Percentiles rank a stretch among this genome's conserved stretches.
Evolutionary conservation across 495 filamentous ascomycete species (phyloP).

Genomic region (Evansstolkia leycettana): DNA sequence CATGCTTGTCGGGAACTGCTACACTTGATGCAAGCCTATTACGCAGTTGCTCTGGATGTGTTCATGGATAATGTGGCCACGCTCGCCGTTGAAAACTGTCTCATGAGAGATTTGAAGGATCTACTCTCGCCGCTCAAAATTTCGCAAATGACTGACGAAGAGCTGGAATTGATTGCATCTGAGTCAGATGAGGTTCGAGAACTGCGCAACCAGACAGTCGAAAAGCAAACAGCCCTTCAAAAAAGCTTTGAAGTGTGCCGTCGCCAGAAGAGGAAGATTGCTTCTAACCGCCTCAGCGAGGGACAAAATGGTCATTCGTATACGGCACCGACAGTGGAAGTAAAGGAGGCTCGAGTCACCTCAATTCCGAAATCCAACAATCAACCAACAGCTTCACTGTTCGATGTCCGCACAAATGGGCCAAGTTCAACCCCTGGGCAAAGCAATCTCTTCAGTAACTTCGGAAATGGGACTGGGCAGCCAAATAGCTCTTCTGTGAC

Average conservation of each 20-base stretch:
- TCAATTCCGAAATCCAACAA: too few relatives aligned
- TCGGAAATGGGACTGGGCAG: too few relatives aligned
- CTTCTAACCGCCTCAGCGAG: conserved; percentile 4
- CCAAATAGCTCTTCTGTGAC: too few relatives aligned
- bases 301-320: too few relatives aligned
- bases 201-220: conserved; percentile 36
- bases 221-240: conserved; percentile 36
- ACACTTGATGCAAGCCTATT: conserved; percentile 4
- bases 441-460: too few relatives aligned
- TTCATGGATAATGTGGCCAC: conserved; percentile 49
- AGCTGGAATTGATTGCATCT: conserved; percentile 37
- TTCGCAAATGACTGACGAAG: conserved; percentile 28
- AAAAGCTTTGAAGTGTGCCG: conserved; percentile 36
- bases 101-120: conserved; percentile 19
- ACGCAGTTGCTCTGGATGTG: conserved; percentile 41
- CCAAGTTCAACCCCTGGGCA: too few relatives aligned
- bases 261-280: conserved; percentile 4
- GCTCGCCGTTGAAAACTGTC: conserved; percentile 40
- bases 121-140: conserved; percentile 15
- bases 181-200: conserved; percentile 38
- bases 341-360: too few relatives aligned
- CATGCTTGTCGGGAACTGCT: conserved; percentile 4
- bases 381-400: too few relatives aligned
- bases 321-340: too few relatives aligned
- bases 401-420: too few relatives aligned